Base-by-base conservation (phyloP, 2,329 filamentous ascomycete genomes). In the Septoria linicola region DNA sequence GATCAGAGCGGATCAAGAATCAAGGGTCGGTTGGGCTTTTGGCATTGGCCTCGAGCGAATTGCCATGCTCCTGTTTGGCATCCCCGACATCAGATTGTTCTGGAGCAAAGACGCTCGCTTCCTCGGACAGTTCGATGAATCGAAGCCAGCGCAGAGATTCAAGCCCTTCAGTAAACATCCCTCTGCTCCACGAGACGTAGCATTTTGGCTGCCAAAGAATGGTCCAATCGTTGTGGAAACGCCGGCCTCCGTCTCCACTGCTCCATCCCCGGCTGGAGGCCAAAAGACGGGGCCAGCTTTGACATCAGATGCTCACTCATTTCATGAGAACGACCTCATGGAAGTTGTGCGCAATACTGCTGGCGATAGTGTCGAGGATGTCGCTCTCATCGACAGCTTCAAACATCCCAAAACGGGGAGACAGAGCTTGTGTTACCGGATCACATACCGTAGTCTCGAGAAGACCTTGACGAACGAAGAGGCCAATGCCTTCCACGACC, bases 251-350 rank as follows among this genome's bases (percentile, higher is more conserved):
- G 56, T 59, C 4, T 63, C 64, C 5, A 64, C 69, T 4, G 59
- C 68, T 4, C 67, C 61, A 41, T 69, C 58, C 43, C 61, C 63
- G 40, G 70, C 63, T 19, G 60, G 69, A 59, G 57, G 68, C 54
- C 59, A 69, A 66, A 55, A 64, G 58, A 61, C 66, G 7, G 70
- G 55, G 60, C 70, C 57, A 57, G 60, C 58, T 11, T 48, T 50
- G 23, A 68, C 69, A 55, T 63, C 69, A 32, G 66, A 69, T 19
- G 68, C 70, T 40, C 61, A 62, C 6, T 70, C 72, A 0, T 89
- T 96, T 67, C 92, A 97, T 69, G 91, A 95, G 69, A 97, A 97
- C 72, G 93, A 99, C 70, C 77, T 97, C 44, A 97, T 97, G 92
- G 93, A 97, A 72, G 80, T 96, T 50, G 88, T 96, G 14, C 84